Evolutionary conservation across 2,329 filamentous ascomycete genomes (phyloP).

Genomic region (Hortaea sp.): DNA sequence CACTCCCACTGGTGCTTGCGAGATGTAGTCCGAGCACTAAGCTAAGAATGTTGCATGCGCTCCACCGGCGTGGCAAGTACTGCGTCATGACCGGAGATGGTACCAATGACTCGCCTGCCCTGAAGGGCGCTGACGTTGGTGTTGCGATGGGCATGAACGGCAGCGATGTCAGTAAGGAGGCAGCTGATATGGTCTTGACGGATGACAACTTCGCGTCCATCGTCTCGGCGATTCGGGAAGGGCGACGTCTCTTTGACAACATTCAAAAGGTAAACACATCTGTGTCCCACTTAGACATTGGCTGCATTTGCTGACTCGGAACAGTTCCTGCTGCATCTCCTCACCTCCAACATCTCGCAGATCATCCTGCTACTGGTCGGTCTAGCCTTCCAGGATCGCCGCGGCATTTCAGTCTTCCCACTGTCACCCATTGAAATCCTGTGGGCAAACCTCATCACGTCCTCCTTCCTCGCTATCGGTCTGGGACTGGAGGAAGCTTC

Average conservation of each 20-base stretch:
- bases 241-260: conserved; percentile 37
- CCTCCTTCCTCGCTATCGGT: conserved; percentile 38
- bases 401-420: conserved; percentile 35
- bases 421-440: conserved; percentile 39
- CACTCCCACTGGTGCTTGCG: conserved; percentile 35
- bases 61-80: conserved; percentile 32
- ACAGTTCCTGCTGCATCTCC: conserved; percentile 37
- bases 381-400: conserved; percentile 35
- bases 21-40: conserved; percentile 38
- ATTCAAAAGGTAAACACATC: conserved; percentile 27
- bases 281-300: background rate
- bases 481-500: conserved; percentile 38
- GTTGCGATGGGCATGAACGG: conserved; percentile 36
- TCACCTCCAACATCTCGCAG: conserved; percentile 40
- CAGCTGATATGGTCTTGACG: conserved; percentile 34
- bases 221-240: conserved; percentile 36
- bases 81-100: conserved; percentile 38
- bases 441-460: conserved; percentile 39
- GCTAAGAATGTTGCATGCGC: conserved; percentile 38
- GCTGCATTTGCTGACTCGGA: background rate
- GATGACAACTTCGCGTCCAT: conserved; percentile 38
- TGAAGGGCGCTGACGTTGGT: conserved; percentile 36
- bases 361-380: conserved; percentile 38
- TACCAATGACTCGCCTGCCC: conserved; percentile 36
- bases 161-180: conserved; percentile 35